Base-by-base conservation (phyloP, 1,284 basidiomycete species). In the Trichosporon ovoides region DNA sequence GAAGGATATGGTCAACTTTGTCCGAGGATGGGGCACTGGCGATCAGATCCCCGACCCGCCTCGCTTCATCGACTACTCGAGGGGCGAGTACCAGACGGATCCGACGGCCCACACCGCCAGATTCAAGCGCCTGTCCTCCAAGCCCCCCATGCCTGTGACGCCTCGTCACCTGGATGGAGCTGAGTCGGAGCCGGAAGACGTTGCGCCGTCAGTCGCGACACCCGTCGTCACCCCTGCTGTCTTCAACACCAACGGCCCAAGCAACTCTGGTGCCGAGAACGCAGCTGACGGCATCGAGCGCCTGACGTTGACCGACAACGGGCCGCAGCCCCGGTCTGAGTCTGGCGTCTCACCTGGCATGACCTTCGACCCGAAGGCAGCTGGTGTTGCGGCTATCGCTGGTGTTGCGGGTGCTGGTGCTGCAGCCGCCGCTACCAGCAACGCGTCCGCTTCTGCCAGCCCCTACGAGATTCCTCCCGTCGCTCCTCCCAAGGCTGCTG, bases 1-100 rank as follows among this genome's bases (percentile, higher is more conserved):
- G 38, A 84, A 83, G 59, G 91, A 94, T 67, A 86, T 90, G 82
- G 85, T 91, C 68, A 84, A 84, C 72, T 93, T 94, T 68, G 89
- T 93, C 14, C 82, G 83, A 40, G 85, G 87, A 63, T 91, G 90
- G 71, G 88, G 88, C 2, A 95, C 91, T 4, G 91, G 91, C 36
- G 84, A 83, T 66, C 80, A 83, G 62, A 92, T 95, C 54, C 90
- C 90, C 7, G 77, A 76, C 73, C 33, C 49, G 65, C 49, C 50
- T 31, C 54, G 22, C 38, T 60, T 54, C 72, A 83, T 93, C 73
- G 88, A 91, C 77, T 80, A 78, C 64, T 67, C 74, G 1, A 66
- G 70, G 12, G 76, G 77, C 51, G 77, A 79, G 52, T 76, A 77
- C 52, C 72, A 71, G 12, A 63, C 64, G n/a, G 68, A 75, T 40